Percentiles rank a stretch among this genome's conserved stretches.
Evolutionary conservation across 495 filamentous ascomycete genomes (phyloP).

Genomic region (Xylaria castorea): DNA sequence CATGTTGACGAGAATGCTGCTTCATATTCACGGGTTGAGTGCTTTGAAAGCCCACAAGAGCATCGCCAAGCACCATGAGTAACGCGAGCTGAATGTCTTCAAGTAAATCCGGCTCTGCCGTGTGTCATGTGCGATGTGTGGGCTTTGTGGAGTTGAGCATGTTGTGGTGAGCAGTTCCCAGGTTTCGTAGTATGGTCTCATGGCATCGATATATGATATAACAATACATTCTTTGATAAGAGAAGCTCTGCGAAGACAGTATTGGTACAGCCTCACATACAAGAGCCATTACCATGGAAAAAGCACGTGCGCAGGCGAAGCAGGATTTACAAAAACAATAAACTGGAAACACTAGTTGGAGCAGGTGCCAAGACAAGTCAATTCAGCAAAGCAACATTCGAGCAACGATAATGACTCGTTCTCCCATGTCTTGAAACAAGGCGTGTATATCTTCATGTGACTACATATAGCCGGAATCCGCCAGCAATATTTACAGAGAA

Average conservation of each 20-base stretch:
- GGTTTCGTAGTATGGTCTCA: neutral
- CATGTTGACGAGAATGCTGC: neutral
- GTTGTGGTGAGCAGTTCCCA: neutral
- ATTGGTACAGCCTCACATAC: neutral
- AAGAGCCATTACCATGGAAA: neutral
- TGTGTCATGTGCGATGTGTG: constrained; percentile 4
- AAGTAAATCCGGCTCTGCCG: neutral
- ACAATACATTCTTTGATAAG: neutral
- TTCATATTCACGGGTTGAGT: neutral
- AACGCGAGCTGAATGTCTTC: neutral
- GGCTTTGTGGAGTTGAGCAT: neutral
- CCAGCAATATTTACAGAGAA: neutral
- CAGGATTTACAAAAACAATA: constrained; percentile 1
- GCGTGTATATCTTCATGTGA: constrained; percentile 17
- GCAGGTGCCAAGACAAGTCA: neutral
- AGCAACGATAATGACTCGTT: neutral
- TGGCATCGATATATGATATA: constrained; percentile 4
- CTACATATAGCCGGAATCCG: neutral
- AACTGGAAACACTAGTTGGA: neutral
- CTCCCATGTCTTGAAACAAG: constrained; percentile 7
- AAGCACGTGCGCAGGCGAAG: constrained; percentile 2
- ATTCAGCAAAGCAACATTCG: neutral
- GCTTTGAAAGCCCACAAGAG: neutral
- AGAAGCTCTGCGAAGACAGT: neutral
- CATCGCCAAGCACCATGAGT: neutral